phyloP scores from a whole-genome alignment of 345 rosid species.

The Stellera chamaejasme region DNA sequence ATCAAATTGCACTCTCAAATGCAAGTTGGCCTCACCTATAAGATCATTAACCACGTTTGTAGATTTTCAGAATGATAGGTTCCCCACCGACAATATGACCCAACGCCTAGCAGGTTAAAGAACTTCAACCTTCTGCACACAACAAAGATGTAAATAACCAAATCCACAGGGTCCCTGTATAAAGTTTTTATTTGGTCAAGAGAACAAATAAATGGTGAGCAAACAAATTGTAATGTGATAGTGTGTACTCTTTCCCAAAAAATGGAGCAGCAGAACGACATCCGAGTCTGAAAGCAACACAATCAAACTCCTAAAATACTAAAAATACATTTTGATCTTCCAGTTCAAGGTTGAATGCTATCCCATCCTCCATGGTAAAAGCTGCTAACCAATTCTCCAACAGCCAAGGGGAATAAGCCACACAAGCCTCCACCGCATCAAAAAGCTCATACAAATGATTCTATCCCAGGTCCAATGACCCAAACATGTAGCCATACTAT shows the following conservation, averaged over 20 bases:
- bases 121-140: no score
- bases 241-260: slow-evolving; percentile 3
- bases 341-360: slow-evolving; percentile 1
- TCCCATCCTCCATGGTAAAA: slow-evolving; percentile 1
- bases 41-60: no score
- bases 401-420: neutral
- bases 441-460: slow-evolving; percentile 5
- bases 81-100: no score
- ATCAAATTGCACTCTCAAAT: no score
- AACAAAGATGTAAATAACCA: no score
- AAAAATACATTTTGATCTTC: slow-evolving; percentile 3
- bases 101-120: no score
- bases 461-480: slow-evolving; percentile 7
- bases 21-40: no score
- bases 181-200: no score
- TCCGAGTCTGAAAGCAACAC: neutral
- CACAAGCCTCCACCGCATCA: slow-evolving; percentile 2
- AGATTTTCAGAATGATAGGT: no score
- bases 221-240: slow-evolving; percentile 8
- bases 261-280: neutral
- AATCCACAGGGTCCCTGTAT: no score
- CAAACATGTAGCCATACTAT: slow-evolving; percentile 1
- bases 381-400: slow-evolving; percentile 9
- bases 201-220: slow-evolving; percentile 1
- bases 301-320: neutral